Conservation (phyloP, 805 yeast species). For the Tetrapisispora arboricola region DNA sequence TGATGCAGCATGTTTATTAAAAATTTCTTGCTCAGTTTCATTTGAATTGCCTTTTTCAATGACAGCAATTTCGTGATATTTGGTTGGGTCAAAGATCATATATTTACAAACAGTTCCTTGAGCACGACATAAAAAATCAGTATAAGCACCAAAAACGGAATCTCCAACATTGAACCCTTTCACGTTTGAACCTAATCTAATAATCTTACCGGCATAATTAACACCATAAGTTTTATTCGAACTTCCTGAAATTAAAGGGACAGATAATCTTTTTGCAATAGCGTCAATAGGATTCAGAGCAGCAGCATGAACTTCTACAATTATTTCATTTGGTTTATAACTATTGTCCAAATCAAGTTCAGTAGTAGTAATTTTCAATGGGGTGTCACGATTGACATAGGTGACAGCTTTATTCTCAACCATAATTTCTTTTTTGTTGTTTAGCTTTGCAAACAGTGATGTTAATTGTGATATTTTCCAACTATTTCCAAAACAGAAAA, state of each 20-base stretch:
- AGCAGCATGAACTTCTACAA: slow-evolving; percentile 23
- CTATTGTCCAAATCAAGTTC: slow-evolving; percentile 20
- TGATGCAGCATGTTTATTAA: slow-evolving; percentile 37
- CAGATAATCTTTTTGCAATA: slow-evolving; percentile 10
- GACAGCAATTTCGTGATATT: slow-evolving; percentile 26
- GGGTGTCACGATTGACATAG: slow-evolving; percentile 3
- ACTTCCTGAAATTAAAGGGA: slow-evolving; percentile 5
- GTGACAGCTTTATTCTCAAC: slow-evolving; percentile 3
- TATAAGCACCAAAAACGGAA: slow-evolving; percentile 18
- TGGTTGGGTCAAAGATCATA: slow-evolving; percentile 30
- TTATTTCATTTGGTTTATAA: slow-evolving; percentile 19
- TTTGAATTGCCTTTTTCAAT: slow-evolving; percentile 24
- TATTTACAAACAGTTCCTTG: slow-evolving; percentile 42
- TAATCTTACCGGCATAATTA: slow-evolving; percentile 25
- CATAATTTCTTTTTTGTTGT: background rate
- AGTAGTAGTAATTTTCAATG: background rate
- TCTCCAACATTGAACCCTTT: slow-evolving; percentile 18
- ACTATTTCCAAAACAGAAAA: no score
- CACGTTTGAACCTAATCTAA: slow-evolving; percentile 19
- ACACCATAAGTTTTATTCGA: slow-evolving; percentile 17
- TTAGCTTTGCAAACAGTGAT: no score
- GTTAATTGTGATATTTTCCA: no score
- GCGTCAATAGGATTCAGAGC: slow-evolving; percentile 26
- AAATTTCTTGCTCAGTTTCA: slow-evolving; percentile 4
- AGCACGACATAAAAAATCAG: slow-evolving; percentile 9